A percentile compares a stretch with the other conserved stretches of the same genome.
These are phyloP conservation scores for Cucurbita moschata DNA, from an alignment of 306 rosid genomes.

Conservation along the genomic window DNA sequence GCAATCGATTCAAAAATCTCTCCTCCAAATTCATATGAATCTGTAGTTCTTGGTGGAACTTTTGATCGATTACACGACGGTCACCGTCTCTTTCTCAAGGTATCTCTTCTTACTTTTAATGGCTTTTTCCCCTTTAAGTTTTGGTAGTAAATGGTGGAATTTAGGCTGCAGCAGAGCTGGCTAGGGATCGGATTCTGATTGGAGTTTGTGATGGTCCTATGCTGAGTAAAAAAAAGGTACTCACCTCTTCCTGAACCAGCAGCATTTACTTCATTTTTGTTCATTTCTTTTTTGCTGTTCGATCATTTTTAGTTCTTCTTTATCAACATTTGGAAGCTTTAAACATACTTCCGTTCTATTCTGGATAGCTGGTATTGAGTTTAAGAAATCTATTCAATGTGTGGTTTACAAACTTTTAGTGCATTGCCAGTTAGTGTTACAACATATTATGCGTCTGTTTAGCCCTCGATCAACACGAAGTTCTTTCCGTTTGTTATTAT, in stretches of 20 bases:
- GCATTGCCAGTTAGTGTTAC: not conserved
- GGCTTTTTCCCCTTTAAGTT: not conserved
- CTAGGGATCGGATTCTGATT: conserved; percentile 48
- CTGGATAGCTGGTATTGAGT: not conserved
- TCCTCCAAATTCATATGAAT: conserved; percentile 53
- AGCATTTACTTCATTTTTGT: not conserved
- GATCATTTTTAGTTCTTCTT: not conserved
- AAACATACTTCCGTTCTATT: not conserved
- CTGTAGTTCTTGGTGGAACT: conserved; percentile 88
- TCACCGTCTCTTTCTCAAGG: conserved; percentile 85
- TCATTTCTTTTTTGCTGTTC: not conserved
- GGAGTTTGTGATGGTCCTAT: conserved; percentile 90
- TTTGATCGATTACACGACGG: conserved; percentile 87
- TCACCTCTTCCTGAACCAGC: not conserved
- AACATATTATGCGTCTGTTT: not conserved
- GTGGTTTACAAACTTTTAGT: not conserved
- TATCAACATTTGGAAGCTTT: not conserved
- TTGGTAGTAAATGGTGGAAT: not conserved
- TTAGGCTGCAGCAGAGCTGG: conserved; percentile 63
- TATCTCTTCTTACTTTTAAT: conserved; percentile 7
- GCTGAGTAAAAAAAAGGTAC: conserved; percentile 64
- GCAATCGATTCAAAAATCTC: conserved; percentile 32
- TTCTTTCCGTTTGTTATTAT: not conserved
- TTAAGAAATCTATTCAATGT: not conserved
- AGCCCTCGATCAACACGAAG: not conserved